Evolutionary conservation across 768 basidiomycete species (phyloP), one percentile per base, ranked within the genome.

Genomic region (Leccinum uliginosum): DNA sequence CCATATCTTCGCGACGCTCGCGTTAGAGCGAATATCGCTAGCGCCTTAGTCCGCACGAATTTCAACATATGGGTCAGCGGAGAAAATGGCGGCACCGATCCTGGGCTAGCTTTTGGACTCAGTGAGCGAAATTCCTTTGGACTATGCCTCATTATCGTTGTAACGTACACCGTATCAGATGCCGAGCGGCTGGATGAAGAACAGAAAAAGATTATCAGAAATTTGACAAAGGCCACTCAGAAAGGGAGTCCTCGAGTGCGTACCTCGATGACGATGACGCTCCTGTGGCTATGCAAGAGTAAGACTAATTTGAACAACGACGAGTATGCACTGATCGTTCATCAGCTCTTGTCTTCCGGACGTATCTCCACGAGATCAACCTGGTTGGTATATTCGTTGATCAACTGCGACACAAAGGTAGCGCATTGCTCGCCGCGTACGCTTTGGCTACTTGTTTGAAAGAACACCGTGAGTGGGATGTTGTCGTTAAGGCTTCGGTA

Each of bases 251-350:
- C 50, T 17, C 56, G 50, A 23, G 65, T 59, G n/a, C 67, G 67
- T 17, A 62, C 59, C 3, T 57, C 63, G 26, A 60, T 65, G 12
- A 68, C 67, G 4, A 45, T 67, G 53, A 69, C 67, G 0, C 23
- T 68, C 26, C 8, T 69, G 30, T 61, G 56, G n/a, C 52, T 68
- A 19, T 62, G 60, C 50, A 54, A 67, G 24, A 60, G 67, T 69
- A 12, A 29, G 59, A 34, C 3, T 27, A 12, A 4, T 19, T 35
- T 6, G 9, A 47, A 6, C 3, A 14, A 10, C 9, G 21, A 43
- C 11, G 40, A 19, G n/a, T 14, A 5, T 2, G 19, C 9, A 9
- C 50, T 62, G 3, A 66, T 17, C 4, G 32, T 50, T 35, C 29
- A 11, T 52, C 6, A 68, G 65, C 54, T 26, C 3, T 0, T 10